Percentiles rank a stretch among this genome's conserved stretches.
phyloP scores from a whole-genome alignment of 2,329 filamentous ascomycete species.

The Rhynchosporium agropyri region DNA sequence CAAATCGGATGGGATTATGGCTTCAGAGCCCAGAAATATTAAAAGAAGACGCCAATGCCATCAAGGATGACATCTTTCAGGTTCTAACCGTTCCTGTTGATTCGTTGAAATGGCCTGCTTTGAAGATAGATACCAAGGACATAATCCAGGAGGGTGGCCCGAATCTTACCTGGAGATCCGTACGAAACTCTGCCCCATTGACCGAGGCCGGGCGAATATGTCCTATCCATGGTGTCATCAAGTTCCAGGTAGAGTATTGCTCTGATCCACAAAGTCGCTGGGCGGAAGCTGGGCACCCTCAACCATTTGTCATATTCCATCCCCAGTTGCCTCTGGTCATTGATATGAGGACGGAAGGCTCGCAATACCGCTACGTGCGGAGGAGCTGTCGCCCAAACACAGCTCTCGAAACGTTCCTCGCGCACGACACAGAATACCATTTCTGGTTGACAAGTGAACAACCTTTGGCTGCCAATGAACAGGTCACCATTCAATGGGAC shows the following conservation, averaged over 20 bases:
- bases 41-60: slow-evolving; percentile 66
- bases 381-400: slow-evolving; percentile 91
- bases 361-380: slow-evolving; percentile 82
- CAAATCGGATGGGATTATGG: slow-evolving; percentile 77
- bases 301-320: slow-evolving; percentile 85
- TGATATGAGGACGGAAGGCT: slow-evolving; percentile 87
- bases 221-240: slow-evolving; percentile 78
- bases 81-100: slow-evolving; percentile 41
- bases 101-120: slow-evolving; percentile 37
- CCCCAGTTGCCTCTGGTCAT: slow-evolving; percentile 88
- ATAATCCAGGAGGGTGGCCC: slow-evolving; percentile 38
- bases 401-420: slow-evolving; percentile 79
- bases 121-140: slow-evolving; percentile 38
- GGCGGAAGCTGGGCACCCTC: slow-evolving; percentile 64
- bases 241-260: slow-evolving; percentile 73
- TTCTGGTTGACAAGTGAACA: slow-evolving; percentile 90
- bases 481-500: slow-evolving; percentile 69
- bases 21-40: slow-evolving; percentile 73
- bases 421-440: slow-evolving; percentile 77
- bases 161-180: slow-evolving; percentile 70
- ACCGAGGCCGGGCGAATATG: slow-evolving; percentile 50
- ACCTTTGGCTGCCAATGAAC: slow-evolving; percentile 66
- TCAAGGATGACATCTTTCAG: slow-evolving; percentile 69
- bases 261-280: slow-evolving; percentile 67
- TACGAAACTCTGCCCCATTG: slow-evolving; percentile 51